Base-by-base conservation (phyloP, 2,329 filamentous ascomycete species). In the Xylaria sp. region DNA sequence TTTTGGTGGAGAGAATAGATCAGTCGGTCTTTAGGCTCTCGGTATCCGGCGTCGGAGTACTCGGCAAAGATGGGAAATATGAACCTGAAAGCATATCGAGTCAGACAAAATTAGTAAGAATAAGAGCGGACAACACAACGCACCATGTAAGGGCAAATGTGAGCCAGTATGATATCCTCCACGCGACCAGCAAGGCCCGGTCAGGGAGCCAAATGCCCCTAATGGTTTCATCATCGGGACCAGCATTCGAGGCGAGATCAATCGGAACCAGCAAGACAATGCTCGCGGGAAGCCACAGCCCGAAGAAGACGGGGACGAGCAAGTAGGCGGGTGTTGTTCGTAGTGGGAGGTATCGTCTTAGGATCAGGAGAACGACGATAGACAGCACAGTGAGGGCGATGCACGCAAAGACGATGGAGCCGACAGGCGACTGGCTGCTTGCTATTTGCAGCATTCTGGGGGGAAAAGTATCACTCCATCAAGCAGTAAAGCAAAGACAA, bases 151-250 rank as follows among this genome's bases (percentile, higher is more conserved):
- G 79, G 52, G 89, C 87, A 78, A 99, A 99, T 0, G 94, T 98
- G 57, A 99, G 82, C 95, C 95, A 99, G 79, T 99, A 99, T 19
- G 90, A 90, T 67, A 99, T 94, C 73, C 94, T 87, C 95, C 95
- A 99, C 60, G 90, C 90, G 23, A 97, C 92, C 71, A 96, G 81
- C 49, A 97, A 82, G 27, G 93, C 85, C 51, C 88, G 81, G 67
- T 90, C 83, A 4, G 91, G 90, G 33, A 99, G 84, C 92, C 93
- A 97, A 72, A 99, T 91, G 33, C 93, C 95, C 68, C 89, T 86
- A 15, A 86, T 84, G 15, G 85, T 83, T 62, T 85, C 87, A 76
- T 90, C 89, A 62, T 90, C 88, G 52, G 88, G 87, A 48, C 87
- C 85, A 21, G 91, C 89, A 73, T 87, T 94, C 6, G 93, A 97